These are phyloP conservation scores for Oropetium thomaeum DNA, from an alignment of 176 grass and related monocot genomes.

Conservation along the genomic window DNA sequence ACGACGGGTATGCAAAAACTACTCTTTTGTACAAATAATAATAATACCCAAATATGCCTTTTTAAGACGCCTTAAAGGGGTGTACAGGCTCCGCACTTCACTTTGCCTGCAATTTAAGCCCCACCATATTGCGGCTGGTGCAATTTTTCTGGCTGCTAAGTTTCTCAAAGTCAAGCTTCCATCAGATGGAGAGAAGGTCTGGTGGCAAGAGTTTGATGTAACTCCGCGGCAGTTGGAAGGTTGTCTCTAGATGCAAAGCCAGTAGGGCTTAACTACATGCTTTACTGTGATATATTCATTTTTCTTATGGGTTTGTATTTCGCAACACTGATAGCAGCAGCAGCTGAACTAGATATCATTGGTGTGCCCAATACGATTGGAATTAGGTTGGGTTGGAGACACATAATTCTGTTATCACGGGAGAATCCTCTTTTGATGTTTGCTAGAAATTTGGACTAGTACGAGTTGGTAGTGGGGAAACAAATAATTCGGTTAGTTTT, in stretches of 20 bases:
- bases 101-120: slow-evolving; percentile 97
- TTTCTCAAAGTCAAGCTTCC: slow-evolving; percentile 99
- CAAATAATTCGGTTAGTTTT: background rate
- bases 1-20: slow-evolving; percentile 91
- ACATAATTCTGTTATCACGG: background rate
- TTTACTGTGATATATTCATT: slow-evolving; percentile 23
- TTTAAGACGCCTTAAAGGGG: slow-evolving; percentile 63
- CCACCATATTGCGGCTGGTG: slow-evolving; percentile 92
- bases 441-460: background rate
- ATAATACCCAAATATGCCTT: slow-evolving; percentile 50
- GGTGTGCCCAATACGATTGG: background rate
- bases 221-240: slow-evolving; percentile 93
- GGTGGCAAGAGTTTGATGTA: slow-evolving; percentile 99
- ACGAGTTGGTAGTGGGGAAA: background rate
- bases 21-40: slow-evolving; percentile 52
- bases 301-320: background rate
- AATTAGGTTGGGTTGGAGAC: slow-evolving; percentile 17
- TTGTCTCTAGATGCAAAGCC: slow-evolving; percentile 51
- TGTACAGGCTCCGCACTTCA: slow-evolving; percentile 92
- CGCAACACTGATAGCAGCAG: background rate
- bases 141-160: slow-evolving; percentile 92
- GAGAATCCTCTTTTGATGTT: background rate
- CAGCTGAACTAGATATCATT: background rate
- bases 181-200: slow-evolving; percentile 87
- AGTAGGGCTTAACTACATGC: slow-evolving; percentile 17